Evolutionary conservation across 139 green algal genomes (phyloP).

Genomic region (Asterochloris erici): DNA sequence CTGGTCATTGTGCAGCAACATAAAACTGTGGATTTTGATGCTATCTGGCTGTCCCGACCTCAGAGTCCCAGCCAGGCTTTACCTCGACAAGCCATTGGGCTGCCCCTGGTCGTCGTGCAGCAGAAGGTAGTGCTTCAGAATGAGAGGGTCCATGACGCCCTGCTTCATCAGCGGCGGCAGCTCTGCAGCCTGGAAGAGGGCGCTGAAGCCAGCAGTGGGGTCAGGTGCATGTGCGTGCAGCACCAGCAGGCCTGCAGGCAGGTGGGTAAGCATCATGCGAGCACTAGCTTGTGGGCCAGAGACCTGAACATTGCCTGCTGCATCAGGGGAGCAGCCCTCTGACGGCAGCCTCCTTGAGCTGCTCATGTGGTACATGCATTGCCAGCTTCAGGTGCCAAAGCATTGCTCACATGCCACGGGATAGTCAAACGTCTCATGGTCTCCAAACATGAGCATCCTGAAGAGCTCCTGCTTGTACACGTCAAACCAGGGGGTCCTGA

Average conservation of each 20-base stretch:
- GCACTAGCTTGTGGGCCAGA: no score
- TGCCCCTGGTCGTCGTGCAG: constrained; percentile 54
- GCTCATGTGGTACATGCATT: neutral
- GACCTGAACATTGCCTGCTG: no score
- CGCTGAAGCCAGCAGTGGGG: constrained; percentile 38
- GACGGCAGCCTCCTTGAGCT: neutral
- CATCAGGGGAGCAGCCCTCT: neutral
- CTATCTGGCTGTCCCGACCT: no score
- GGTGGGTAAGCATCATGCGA: no score
- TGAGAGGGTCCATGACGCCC: constrained; percentile 48
- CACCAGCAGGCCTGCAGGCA: constrained; percentile 52
- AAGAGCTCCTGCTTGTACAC: constrained; percentile 73
- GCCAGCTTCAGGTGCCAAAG: no score
- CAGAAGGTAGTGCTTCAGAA: constrained; percentile 62
- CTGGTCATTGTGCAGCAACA: no score
- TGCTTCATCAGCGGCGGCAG: constrained; percentile 50
- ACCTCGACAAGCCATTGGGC: no score
- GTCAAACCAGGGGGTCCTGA: constrained; percentile 72
- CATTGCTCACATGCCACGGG: constrained; percentile 67
- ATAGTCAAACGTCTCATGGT: constrained; percentile 85
- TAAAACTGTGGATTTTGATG: no score
- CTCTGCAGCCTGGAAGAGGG: constrained; percentile 26
- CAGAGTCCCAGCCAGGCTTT: no score
- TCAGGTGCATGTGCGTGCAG: constrained; percentile 38
- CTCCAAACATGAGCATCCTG: constrained; percentile 71